Conservation (phyloP, 768 basidiomycete genomes). For the Lentinula guzmanii region DNA sequence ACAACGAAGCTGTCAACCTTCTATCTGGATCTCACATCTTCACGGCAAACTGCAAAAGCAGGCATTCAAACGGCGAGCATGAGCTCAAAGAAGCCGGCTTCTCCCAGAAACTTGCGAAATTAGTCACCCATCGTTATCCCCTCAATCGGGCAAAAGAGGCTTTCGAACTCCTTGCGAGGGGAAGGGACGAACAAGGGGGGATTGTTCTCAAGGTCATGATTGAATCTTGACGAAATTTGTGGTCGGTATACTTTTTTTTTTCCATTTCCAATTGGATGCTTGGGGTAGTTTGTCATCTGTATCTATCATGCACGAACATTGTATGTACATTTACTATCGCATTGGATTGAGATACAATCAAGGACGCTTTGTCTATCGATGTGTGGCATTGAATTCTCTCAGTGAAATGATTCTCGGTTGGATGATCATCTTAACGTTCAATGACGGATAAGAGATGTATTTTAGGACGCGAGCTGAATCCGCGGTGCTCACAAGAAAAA, state of each 20-base stretch:
- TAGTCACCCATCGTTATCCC: constrained; percentile 74
- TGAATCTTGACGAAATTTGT: constrained; percentile 26
- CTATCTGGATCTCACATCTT: constrained; percentile 26
- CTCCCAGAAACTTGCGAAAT: constrained; percentile 26
- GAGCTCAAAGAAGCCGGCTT: background rate
- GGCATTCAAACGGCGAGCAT: background rate
- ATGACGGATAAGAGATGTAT: background rate
- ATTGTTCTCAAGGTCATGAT: constrained; percentile 92
- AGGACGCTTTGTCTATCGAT: too few relatives aligned
- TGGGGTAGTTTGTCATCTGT: background rate
- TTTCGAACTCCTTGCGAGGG: constrained; percentile 75
- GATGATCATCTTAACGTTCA: background rate
- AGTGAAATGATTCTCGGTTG: too few relatives aligned
- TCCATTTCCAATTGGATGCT: background rate
- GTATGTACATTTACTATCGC: background rate
- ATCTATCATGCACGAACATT: background rate
- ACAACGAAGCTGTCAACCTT: constrained; percentile 77
- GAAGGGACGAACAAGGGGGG: constrained; percentile 71
- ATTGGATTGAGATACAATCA: background rate
- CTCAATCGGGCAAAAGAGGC: constrained; percentile 65
- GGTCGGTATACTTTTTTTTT: background rate
- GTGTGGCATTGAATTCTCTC: too few relatives aligned
- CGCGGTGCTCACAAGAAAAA: background rate
- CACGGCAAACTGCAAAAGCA: background rate
- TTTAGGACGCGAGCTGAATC: background rate